phyloP scores from a whole-genome alignment of 768 basidiomycete species.

The Epithele typhae region DNA sequence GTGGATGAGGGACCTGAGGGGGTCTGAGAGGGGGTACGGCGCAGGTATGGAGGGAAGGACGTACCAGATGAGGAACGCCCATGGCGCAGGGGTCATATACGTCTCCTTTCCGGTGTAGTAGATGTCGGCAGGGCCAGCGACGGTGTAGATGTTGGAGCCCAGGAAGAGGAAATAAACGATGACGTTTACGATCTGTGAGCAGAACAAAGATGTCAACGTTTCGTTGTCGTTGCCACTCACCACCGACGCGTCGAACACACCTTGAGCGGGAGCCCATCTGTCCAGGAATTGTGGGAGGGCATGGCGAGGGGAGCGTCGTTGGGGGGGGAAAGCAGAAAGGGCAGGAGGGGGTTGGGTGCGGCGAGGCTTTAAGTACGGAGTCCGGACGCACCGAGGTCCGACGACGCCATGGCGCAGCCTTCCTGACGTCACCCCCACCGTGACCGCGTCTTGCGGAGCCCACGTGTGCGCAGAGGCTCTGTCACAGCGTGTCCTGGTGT shows the following conservation, averaged over 20 bases:
- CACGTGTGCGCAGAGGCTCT: not conserved
- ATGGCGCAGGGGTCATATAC: conserved; percentile 91
- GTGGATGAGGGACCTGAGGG: conserved; percentile 77
- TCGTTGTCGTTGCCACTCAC: no score
- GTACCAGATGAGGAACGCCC: conserved; percentile 89
- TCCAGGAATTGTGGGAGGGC: conserved; percentile 51
- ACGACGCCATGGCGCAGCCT: conserved; percentile 5
- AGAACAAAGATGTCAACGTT: no score
- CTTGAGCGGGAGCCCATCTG: conserved; percentile 80
- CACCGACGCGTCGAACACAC: conserved; percentile 27
- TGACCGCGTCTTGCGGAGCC: conserved; percentile 1
- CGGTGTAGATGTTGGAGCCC: conserved; percentile 87
- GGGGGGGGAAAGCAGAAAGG: not conserved
- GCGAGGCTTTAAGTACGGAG: conserved; percentile 9
- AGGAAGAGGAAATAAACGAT: conserved; percentile 81
- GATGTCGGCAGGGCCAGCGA: conserved; percentile 67
- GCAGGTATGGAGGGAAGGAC: conserved; percentile 16
- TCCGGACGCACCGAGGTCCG: not conserved
- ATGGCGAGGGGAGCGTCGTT: conserved; percentile 2
- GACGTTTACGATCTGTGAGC: conserved; percentile 64
- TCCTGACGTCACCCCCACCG: conserved; percentile 13
- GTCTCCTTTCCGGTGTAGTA: conserved; percentile 80
- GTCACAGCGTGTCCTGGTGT: no score
- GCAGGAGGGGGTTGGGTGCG: conserved; percentile 1
- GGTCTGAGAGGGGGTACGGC: conserved; percentile 6